Evolutionary conservation across 805 yeast genomes (phyloP).

Genomic region (Yarrowia hollandica): DNA sequence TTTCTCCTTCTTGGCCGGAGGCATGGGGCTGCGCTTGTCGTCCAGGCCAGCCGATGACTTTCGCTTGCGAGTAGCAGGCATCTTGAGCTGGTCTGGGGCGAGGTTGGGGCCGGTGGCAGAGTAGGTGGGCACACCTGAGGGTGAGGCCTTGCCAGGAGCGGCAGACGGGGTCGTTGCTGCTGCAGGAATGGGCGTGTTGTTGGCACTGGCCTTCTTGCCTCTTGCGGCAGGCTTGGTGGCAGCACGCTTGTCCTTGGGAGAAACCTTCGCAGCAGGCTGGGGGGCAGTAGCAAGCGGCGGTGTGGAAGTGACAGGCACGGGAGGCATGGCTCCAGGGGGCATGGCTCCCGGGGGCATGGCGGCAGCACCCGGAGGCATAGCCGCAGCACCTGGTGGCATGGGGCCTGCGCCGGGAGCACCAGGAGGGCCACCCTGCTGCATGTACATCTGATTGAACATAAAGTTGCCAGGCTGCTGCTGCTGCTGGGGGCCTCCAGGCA

Average conservation of each 20-base stretch:
- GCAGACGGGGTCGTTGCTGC: not conserved
- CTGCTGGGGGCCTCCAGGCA: slow-evolving; percentile 1
- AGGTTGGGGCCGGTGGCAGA: slow-evolving; percentile 33
- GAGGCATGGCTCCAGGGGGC: slow-evolving; percentile 30
- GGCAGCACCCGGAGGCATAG: not conserved
- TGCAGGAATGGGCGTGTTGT: not conserved
- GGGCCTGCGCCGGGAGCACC: not conserved
- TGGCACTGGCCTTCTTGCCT: slow-evolving; percentile 18
- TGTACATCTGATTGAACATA: slow-evolving; percentile 15
- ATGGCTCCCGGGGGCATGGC: not conserved
- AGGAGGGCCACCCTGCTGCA: not conserved
- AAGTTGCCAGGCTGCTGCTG: not conserved
- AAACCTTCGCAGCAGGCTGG: slow-evolving; percentile 8
- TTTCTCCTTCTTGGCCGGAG: slow-evolving; percentile 32
- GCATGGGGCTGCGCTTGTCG: slow-evolving; percentile 31
- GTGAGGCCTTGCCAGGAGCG: slow-evolving; percentile 30
- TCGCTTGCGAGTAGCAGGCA: slow-evolving; percentile 36
- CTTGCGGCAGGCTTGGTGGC: not conserved
- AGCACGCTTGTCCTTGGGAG: slow-evolving; percentile 23
- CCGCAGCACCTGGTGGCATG: not conserved
- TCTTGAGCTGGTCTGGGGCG: slow-evolving; percentile 37
- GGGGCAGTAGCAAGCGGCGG: not conserved
- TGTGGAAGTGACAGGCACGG: slow-evolving; percentile 32
- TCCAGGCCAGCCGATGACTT: slow-evolving; percentile 31
- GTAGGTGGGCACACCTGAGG: slow-evolving; percentile 36